Base-by-base conservation (phyloP, 2,329 filamentous ascomycete genomes). In the Colletotrichum tofieldiae region DNA sequence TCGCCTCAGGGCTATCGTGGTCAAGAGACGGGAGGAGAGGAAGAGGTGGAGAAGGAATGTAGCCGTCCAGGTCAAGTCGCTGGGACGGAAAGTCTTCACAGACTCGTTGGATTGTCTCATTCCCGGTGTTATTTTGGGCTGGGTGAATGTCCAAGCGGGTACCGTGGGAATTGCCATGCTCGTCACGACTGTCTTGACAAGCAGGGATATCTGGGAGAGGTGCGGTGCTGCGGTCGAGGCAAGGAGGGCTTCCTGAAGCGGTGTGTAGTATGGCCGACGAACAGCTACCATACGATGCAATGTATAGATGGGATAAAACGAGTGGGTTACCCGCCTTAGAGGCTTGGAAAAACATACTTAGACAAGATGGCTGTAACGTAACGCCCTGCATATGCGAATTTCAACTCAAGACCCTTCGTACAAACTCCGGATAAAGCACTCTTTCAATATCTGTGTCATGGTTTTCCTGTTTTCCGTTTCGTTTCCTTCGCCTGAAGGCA, bases 51-150 rank as follows among this genome's bases (percentile, higher is more conserved):
- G 77, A 43, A 77, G 72, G 54, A 78, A 82, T 60, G 73, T 80
- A 14, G 75, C 75, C 51, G 76, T 70, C 14, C 77, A 82, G 68
- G 77, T 81, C 1, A 75, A 66, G 26, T 78, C 76, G 1, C 77
- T 91, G 2, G 75, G 82, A 37, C 86, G 87, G 18, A 84, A 85
- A 61, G 78, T 92, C 7, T 72, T 90, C 1, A 85, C 89, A 1
- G 90, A 93, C 77, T 75, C 82, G 8, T 85, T 92, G 62, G 93
- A 94, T 78, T 78, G 93, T 58, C 77, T 91, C 5, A 83, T 93
- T 41, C 93, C 93, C 0, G 89, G 88, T 0, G 82, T 83, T 7
- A 82, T 87, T 0, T 81, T 93, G 18, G 90, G 90, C 0, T 93
- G 91, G 91, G 80, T 92, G 35, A 79, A 84, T 0, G 82, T 87